A percentile compares a stretch with the other conserved stretches of the same genome.
Conservation (phyloP, 768 basidiomycete genomes). For the Fomitopsis serialis region DNA sequence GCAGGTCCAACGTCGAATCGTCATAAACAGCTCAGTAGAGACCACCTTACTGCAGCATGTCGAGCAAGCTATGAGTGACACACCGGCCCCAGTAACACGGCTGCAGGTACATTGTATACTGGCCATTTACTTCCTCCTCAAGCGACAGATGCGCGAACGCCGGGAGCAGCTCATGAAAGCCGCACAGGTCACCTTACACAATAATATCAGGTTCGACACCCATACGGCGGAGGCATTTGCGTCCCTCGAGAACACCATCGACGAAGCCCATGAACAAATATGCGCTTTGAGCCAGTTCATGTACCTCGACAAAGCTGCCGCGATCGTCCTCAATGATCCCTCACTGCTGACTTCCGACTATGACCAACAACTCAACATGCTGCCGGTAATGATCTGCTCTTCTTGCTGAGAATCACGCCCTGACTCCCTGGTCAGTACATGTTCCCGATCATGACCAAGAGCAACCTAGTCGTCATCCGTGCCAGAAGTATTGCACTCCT, state of each 20-base stretch:
- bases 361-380: slow-evolving; percentile 12
- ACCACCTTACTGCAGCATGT: slow-evolving; percentile 9
- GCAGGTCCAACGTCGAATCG: slow-evolving; percentile 11
- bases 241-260: slow-evolving; percentile 4
- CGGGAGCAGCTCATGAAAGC: slow-evolving; percentile 14
- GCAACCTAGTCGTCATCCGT: slow-evolving; percentile 14
- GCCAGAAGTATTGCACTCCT: slow-evolving; percentile 12
- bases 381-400: slow-evolving; percentile 7
- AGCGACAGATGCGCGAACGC: slow-evolving; percentile 14
- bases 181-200: slow-evolving; percentile 6
- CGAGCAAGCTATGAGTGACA: slow-evolving; percentile 4
- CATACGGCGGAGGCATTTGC: slow-evolving; percentile 5
- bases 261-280: slow-evolving; percentile 15
- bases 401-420: background rate
- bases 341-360: slow-evolving; percentile 10
- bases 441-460: slow-evolving; percentile 11
- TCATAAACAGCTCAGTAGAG: slow-evolving; percentile 6
- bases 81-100: slow-evolving; percentile 12
- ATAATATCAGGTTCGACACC: slow-evolving; percentile 9
- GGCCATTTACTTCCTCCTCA: slow-evolving; percentile 16
- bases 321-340: slow-evolving; percentile 13
- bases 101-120: slow-evolving; percentile 18
- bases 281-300: slow-evolving; percentile 17
- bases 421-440: slow-evolving; percentile 2
- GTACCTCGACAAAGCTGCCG: slow-evolving; percentile 18